Base-by-base conservation (phyloP, 1,284 basidiomycete genomes). In the Earliella scabrosa region DNA sequence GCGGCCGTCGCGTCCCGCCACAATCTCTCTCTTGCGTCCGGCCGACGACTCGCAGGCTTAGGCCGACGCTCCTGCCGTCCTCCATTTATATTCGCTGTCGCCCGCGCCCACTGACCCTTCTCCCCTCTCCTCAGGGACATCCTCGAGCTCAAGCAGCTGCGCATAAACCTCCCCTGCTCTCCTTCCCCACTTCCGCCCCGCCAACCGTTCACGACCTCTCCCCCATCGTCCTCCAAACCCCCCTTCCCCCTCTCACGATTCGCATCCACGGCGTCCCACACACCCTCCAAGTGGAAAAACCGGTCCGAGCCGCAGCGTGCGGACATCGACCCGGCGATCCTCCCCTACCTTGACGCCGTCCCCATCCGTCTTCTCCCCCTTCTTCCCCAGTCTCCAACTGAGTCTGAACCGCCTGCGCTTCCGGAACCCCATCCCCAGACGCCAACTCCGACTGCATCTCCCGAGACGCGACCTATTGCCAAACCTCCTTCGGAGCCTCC, bases 141-240 rank as follows among this genome's bases (percentile, higher is more conserved):
- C 49, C 71, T 75, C 46, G 73, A 75, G 61, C 69, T 75, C 26
- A 75, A 74, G 54, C 67, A 72, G 58, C 70, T 75, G 26, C 69
- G 71, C 45, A 64, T 71, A n/a, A 67, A 67, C 26, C 68, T 74
- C 36, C 73, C 73, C 13, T 69, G 66, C 39, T 64, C 70, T 16
- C 39, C 67, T 4, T 67, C 71, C 31, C 64, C 60, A 2, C 60
- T 65, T 18, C 57, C 60, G 38, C 59, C 58, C 27, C 67, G 68
- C 44, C 64, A 64, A 43, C 65, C 67, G 2, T 71, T 64, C 59
- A 67, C 64, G 32, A 65, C 65, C 24, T 63, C 65, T 21, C 27
- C 58, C 14, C 60, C 61, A 2, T 59, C 59, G 11, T 49, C 62
- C 21, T 51, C 56, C n/a, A 61, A 58, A 32, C 61, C 56, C 1